Percentiles rank a stretch among this genome's conserved stretches.
These are phyloP conservation scores for Xylaria flabelliformis DNA, from an alignment of 495 filamentous ascomycete species.

Conservation along the genomic window DNA sequence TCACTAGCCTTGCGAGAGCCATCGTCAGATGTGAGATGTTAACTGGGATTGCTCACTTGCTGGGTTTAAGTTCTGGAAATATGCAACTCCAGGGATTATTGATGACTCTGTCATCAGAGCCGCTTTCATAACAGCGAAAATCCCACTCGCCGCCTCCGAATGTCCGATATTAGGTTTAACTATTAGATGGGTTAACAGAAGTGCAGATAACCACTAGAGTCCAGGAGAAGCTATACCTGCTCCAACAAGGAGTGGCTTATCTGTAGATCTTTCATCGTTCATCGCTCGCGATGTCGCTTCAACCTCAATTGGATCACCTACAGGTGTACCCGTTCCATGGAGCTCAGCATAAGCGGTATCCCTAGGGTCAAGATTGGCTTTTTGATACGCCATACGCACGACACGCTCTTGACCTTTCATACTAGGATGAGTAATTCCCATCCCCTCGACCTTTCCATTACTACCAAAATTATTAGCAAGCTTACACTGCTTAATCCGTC, in stretches of 20 bases:
- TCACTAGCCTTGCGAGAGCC: too few relatives aligned
- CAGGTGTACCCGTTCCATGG: conserved; percentile 52
- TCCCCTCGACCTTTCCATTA: conserved; percentile 57
- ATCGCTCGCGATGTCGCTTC: conserved; percentile 50
- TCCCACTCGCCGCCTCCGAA: conserved; percentile 46
- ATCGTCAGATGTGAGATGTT: not conserved
- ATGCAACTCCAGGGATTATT: conserved; percentile 52
- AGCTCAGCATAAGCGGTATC: conserved; percentile 50
- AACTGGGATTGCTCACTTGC: conserved; percentile 33
- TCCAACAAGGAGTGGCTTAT: conserved; percentile 55
- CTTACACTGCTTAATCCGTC: not conserved
- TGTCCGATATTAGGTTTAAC: conserved; percentile 57
- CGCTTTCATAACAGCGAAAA: conserved; percentile 63
- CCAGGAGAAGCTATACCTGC: conserved; percentile 45
- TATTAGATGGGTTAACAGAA: conserved; percentile 16
- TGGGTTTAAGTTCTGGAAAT: conserved; percentile 60
- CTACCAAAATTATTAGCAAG: conserved; percentile 11
- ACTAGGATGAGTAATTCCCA: conserved; percentile 65
- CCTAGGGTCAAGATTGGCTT: conserved; percentile 42
- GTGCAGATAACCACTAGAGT: not conserved
- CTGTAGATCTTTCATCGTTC: conserved; percentile 35
- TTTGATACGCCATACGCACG: conserved; percentile 59
- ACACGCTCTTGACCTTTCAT: conserved; percentile 59
- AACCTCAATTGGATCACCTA: conserved; percentile 59
- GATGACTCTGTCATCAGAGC: conserved; percentile 60